Evolutionary conservation across 805 yeast genomes (phyloP), one percentile per base, ranked within the genome.

Genomic region (Dipodascopsis uninucleata): DNA sequence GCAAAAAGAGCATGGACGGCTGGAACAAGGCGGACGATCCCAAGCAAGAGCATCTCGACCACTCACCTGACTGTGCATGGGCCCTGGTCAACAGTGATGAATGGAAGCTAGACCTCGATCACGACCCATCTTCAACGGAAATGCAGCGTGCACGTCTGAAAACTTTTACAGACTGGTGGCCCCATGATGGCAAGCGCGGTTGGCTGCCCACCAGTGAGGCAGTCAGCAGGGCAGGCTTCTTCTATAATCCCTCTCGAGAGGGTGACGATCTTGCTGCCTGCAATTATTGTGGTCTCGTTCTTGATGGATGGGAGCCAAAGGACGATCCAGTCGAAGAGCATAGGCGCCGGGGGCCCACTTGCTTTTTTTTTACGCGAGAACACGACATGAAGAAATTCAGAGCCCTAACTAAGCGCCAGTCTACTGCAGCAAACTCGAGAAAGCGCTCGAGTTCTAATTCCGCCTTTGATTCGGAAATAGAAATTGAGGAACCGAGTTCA

Each of bases 251-350:
- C 1, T 51, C 60, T 22, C 64, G 68, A 2, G 58, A 31, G 7
- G 68, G 67, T 28, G 78, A 74, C 41, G 83, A 80, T 59, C 70
- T 75, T 22, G 78, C 78, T 1, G 67, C 76, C 2, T 85, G 95
- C 60, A 68, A 76, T 52, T 77, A 77, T 58, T 85, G 95, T 62
- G 76, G 75, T 8, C 65, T 74, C 16, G 73, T 81, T 0, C 64
- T 77, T 12, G 83, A 82, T 41, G 88, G 87, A 2, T 85, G 94
- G 94, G 84, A 76, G 46, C 59, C 63, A 1, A 71, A 67, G 2
- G 93, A 85, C 62, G 78, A 75, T 46, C 90, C 89, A 0, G 47
- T 71, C 6, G 67, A 54, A 12, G 87, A 79, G 52, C 93, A 84
- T 58, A 50, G 58, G n/a, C 61, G 65, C 41, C 59, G 75, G 39